Evolutionary conservation across 805 yeast genomes (phyloP).

Genomic region (Zygosaccharomyces kombuchaensis): DNA sequence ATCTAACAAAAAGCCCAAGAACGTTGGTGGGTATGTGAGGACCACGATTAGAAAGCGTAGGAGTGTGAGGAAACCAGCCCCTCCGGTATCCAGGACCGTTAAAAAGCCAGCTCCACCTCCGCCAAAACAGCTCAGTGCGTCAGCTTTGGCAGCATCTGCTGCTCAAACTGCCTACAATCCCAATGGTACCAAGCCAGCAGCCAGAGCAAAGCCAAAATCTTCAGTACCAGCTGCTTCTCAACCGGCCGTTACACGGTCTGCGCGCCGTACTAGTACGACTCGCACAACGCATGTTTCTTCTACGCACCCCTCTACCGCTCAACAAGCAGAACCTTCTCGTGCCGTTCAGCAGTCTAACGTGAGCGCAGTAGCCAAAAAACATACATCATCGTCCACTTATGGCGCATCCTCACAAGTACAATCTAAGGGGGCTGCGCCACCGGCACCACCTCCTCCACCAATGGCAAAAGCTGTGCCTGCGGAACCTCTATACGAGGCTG

Average conservation of each 20-base stretch:
- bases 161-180: conserved; percentile 37
- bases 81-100: conserved; percentile 27
- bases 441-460: conserved; percentile 78
- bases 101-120: conserved; percentile 38
- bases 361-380: not conserved
- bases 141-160: conserved; percentile 40
- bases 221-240: conserved; percentile 33
- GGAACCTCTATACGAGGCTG: conserved; percentile 76
- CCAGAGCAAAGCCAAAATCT: conserved; percentile 14
- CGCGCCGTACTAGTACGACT: conserved; percentile 41
- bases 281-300: conserved; percentile 16
- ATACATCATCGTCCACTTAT: conserved; percentile 16
- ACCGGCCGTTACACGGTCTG: conserved; percentile 46
- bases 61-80: conserved; percentile 17
- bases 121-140: conserved; percentile 23
- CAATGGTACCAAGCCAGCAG: conserved; percentile 23
- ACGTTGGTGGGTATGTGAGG: conserved; percentile 21
- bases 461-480: conserved; percentile 56
- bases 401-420: conserved; percentile 15
- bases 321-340: conserved; percentile 1
- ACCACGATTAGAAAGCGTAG: conserved; percentile 3
- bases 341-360: not conserved
- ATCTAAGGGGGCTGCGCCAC: conserved; percentile 35
- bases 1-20: conserved; percentile 75
- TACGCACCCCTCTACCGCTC: conserved; percentile 8